Percentiles rank a stretch among this genome's conserved stretches.
Conservation (phyloP, 805 yeast genomes). For the Tetrapisispora phaffii region DNA sequence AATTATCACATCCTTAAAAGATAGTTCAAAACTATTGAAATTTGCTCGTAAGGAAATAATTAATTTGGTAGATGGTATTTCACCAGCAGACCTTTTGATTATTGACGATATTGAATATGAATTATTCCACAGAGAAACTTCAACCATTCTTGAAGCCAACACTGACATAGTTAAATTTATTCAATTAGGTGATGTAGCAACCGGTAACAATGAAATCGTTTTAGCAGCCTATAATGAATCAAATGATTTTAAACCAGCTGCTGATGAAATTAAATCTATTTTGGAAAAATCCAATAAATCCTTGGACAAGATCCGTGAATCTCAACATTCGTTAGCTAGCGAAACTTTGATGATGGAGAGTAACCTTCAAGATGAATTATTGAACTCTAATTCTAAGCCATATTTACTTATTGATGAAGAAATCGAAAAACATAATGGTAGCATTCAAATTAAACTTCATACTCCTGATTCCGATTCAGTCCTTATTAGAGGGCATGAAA, state of each 20-base stretch:
- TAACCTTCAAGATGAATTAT: slow-evolving; percentile 44
- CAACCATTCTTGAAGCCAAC: slow-evolving; percentile 15
- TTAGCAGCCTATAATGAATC: slow-evolving; percentile 41
- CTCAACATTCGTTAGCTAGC: slow-evolving; percentile 44
- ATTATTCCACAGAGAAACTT: slow-evolving; percentile 23
- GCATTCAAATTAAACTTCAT: slow-evolving; percentile 41
- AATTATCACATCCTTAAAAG: slow-evolving; percentile 48
- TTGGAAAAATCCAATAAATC: slow-evolving; percentile 45
- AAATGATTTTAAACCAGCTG: slow-evolving; percentile 66
- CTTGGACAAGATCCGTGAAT: slow-evolving; percentile 47
- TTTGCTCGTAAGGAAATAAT: slow-evolving; percentile 64
- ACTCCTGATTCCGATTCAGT: slow-evolving; percentile 43
- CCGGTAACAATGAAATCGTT: slow-evolving; percentile 39
- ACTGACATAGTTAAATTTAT: slow-evolving; percentile 44
- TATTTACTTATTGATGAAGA: slow-evolving; percentile 26
- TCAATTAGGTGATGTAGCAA: slow-evolving; percentile 42
- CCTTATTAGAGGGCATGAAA: slow-evolving; percentile 56
- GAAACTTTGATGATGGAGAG: slow-evolving; percentile 42
- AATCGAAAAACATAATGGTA: slow-evolving; percentile 28
- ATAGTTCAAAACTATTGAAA: slow-evolving; percentile 42
- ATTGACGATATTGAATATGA: slow-evolving; percentile 55
- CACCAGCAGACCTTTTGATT: slow-evolving; percentile 53
- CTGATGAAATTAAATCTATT: slow-evolving; percentile 44
- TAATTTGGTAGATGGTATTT: slow-evolving; percentile 55
- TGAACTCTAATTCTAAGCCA: slow-evolving; percentile 9